phyloP scores from a whole-genome alignment of 257 asterid genomes.

The Solanum bulbocastanum region DNA sequence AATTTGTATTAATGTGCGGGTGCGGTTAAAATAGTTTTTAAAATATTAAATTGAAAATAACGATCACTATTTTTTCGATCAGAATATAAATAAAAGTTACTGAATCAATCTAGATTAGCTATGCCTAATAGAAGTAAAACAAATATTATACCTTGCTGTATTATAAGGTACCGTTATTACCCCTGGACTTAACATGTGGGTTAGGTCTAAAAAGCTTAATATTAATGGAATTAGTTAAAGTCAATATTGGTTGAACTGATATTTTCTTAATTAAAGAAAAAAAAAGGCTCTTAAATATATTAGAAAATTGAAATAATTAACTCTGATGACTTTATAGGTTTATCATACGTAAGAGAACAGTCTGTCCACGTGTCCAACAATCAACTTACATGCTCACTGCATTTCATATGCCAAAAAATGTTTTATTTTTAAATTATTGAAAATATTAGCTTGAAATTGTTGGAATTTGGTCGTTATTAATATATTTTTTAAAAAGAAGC shows the following conservation, averaged over 20 bases:
- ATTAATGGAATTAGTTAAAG: background rate
- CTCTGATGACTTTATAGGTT: background rate
- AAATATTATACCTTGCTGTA: background rate
- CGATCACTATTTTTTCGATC: no score
- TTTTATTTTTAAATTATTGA: background rate
- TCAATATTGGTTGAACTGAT: background rate
- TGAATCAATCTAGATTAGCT: background rate
- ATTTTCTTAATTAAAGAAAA: background rate
- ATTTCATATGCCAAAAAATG: background rate
- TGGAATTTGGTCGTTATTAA: background rate
- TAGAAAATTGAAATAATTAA: background rate
- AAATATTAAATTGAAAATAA: no score
- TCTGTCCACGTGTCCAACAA: conserved; percentile 50
- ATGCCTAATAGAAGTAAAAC: background rate
- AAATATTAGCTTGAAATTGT: background rate
- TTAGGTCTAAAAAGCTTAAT: background rate
- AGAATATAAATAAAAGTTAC: background rate
- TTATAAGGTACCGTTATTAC: background rate
- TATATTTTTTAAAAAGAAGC: background rate
- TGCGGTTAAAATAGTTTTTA: no score
- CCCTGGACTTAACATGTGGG: conserved; percentile 1
- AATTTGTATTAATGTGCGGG: no score
- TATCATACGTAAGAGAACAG: conserved; percentile 2
- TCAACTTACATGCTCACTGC: conserved; percentile 7
- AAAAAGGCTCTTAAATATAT: background rate